A percentile compares a stretch with the other conserved stretches of the same genome.
phyloP scores from a whole-genome alignment of 352 stramenopile genomes.

The Pythium sp. region DNA sequence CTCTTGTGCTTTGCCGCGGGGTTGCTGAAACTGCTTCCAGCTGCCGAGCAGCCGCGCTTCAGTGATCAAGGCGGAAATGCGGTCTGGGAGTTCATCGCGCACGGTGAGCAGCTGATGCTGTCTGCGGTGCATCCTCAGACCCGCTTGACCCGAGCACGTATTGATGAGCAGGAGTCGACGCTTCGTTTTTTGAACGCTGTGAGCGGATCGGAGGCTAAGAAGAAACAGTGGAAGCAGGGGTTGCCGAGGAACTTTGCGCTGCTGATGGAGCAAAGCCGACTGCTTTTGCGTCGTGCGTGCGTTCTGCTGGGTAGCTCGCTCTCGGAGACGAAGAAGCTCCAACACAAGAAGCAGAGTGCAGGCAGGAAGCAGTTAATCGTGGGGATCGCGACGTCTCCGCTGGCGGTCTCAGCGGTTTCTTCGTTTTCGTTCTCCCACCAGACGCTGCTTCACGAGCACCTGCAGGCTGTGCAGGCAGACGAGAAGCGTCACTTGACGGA shows the following conservation, averaged over 20 bases:
- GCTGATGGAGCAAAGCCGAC: conserved; percentile 64
- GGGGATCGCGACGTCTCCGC: conserved; percentile 32
- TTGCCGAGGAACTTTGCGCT: conserved; percentile 49
- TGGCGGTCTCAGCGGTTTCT: conserved; percentile 22
- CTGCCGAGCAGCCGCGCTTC: not conserved
- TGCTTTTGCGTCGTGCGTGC: conserved; percentile 47
- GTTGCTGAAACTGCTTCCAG: conserved; percentile 32
- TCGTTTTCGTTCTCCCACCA: conserved; percentile 52
- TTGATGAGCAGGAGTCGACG: conserved; percentile 43
- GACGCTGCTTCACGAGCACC: conserved; percentile 59
- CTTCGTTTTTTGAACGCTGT: conserved; percentile 48
- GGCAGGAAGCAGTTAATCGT: conserved; percentile 26
- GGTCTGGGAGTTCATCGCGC: conserved; percentile 61
- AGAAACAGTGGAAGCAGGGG: conserved; percentile 55
- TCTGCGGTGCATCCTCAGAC: conserved; percentile 28
- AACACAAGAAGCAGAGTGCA: conserved; percentile 24
- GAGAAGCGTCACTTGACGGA: conserved; percentile 36
- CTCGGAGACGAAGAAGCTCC: conserved; percentile 25
- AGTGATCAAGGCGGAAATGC: conserved; percentile 15
- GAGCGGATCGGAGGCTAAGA: conserved; percentile 24
- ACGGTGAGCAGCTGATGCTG: conserved; percentile 43
- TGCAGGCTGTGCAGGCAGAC: conserved; percentile 29
- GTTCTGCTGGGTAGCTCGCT: conserved; percentile 56
- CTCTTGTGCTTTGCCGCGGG: conserved; percentile 44
- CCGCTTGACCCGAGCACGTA: conserved; percentile 39